phyloP scores from a whole-genome alignment of 176 grass and related monocot species.

The Eleusine coracana region DNA sequence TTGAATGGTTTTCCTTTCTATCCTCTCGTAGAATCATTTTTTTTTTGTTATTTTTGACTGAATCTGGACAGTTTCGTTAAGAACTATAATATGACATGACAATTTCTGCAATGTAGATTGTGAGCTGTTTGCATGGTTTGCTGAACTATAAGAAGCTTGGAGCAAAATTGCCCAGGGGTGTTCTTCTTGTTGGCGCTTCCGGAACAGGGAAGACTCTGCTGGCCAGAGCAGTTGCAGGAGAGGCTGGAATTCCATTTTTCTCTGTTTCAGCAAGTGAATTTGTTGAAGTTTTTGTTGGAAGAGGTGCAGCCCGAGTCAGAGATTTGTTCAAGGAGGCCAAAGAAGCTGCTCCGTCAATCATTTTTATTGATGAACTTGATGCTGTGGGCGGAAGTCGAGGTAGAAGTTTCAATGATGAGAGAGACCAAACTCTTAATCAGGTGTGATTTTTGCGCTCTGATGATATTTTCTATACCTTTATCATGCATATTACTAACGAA shows the following conservation, averaged over 20 bases:
- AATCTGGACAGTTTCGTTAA: conserved; percentile 17
- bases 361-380: conserved; percentile 99
- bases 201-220: conserved; percentile 93
- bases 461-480: conserved; percentile 14
- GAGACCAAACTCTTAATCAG: conserved; percentile 98
- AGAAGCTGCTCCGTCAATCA: conserved; percentile 77
- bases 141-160: conserved; percentile 92
- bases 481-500: conserved; percentile 19
- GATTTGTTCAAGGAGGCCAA: conserved; percentile 98
- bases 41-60: conserved; percentile 1
- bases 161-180: conserved; percentile 87
- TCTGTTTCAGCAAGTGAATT: conserved; percentile 96
- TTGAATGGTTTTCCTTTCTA: conserved; percentile 1
- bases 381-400: conserved; percentile 91
- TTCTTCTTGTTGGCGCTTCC: conserved; percentile 90
- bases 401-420: conserved; percentile 88
- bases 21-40: background rate
- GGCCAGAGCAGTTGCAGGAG: conserved; percentile 88
- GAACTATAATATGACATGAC: conserved; percentile 27
- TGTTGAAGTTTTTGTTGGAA: conserved; percentile 93
- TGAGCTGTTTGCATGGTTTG: conserved; percentile 85
- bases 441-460: conserved; percentile 40
- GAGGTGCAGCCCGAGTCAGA: conserved; percentile 88
- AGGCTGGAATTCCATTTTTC: conserved; percentile 95
- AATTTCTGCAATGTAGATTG: conserved; percentile 68